Percentiles rank a stretch among this genome's conserved stretches.
Evolutionary conservation across 2,329 filamentous ascomycete species (phyloP).

Genomic region (Pseudohalonectria lignicola): DNA sequence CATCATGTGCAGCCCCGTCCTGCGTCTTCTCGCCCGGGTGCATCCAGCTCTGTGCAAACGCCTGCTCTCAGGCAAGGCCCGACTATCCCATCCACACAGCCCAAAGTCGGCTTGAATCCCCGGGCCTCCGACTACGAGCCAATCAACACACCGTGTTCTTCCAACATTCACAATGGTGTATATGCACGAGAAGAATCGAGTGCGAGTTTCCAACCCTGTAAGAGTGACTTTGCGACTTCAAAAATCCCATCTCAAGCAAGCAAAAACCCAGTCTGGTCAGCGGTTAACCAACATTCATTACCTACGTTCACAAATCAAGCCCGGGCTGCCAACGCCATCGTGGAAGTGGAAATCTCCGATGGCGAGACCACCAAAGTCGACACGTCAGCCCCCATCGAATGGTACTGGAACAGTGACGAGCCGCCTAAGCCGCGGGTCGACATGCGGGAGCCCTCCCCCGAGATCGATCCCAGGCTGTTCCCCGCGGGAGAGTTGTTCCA

Average conservation of each 20-base stretch:
- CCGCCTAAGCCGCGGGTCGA: not conserved
- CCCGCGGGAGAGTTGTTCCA: not conserved
- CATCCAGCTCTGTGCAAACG: no score
- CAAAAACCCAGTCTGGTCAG: not conserved
- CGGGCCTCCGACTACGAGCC: no score
- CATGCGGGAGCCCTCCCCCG: not conserved
- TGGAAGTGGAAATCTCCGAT: not conserved
- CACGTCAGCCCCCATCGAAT: not conserved
- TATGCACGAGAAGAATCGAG: no score
- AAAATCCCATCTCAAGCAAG: not conserved
- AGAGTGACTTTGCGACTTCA: no score
- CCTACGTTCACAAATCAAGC: not conserved
- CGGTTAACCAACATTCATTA: no score
- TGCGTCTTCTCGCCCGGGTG: no score
- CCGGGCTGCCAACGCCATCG: not conserved
- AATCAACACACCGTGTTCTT: no score
- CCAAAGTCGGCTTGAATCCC: no score
- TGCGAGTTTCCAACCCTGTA: not conserved
- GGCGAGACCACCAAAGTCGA: not conserved
- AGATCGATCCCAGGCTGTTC: not conserved
- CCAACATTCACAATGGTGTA: no score
- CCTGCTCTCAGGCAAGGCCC: no score
- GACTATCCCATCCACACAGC: no score
- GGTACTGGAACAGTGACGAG: constrained; percentile 2
- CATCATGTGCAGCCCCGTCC: no score